Base-by-base conservation (phyloP, 2,329 filamentous ascomycete genomes). In the Didymosphaeria variabile region DNA sequence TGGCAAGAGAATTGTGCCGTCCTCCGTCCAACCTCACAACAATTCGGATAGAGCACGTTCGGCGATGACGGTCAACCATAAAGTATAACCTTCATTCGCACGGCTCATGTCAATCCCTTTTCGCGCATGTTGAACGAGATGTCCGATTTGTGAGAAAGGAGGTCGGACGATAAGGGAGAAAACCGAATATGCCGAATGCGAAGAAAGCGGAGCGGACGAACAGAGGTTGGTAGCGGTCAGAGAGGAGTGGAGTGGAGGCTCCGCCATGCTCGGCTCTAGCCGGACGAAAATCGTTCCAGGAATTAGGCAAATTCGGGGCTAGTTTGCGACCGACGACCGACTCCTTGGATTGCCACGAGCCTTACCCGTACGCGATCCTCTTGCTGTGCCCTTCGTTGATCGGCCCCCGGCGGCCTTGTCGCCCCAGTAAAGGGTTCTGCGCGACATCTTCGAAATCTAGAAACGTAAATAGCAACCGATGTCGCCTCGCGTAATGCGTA, bases 201-300 rank as follows among this genome's bases (percentile, higher is more conserved):
- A 52, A 40, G 49, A 38, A 26, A 23, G 49, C 49, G 49, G 49
- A 38, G 31, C n/a, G 49, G 49, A 38, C 9, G 32, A 38, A 49
- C 46, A 49, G 32, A 38, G 2, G 49, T 13, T 10, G 9, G 29
- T 51, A 38, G 21, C 49, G 49, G 49, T 21, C 31, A 23, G 4
- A 40, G 19, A 26, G 31, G 49, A 52, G 49, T 38, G 51, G 34
- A 42, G 51, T 51, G 49, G 49, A 51, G 17, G 51, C 51, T 54
- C 36, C 50, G 50, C 46, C 46, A 26, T 40, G 34, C 15, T 31
- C 45, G 23, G 15, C 13, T 21, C 45, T 47, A 47, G 13, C 10
- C 45, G 45, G 45, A 47, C 45, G 45, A 47, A 31, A 47, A 47
- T 31, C 29, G 15, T 19, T n/a, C 45, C 23, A 13, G 2, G 17